Conservation (phyloP, 1,284 basidiomycete species). For the Ceratobasidium sp. region DNA sequence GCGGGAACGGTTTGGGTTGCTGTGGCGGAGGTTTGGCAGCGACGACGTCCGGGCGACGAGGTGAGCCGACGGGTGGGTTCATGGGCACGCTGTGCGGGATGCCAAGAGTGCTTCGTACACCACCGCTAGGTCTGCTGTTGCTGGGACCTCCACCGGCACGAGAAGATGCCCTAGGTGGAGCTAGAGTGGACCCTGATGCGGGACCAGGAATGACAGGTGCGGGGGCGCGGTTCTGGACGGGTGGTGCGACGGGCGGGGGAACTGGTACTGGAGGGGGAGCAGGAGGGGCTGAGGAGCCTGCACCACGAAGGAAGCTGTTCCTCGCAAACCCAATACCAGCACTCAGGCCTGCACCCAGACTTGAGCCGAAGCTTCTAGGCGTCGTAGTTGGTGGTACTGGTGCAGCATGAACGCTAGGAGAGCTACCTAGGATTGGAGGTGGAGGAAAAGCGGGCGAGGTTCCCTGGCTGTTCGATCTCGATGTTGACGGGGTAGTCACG, state of each 20-base stretch:
- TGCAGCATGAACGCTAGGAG: constrained; percentile 7
- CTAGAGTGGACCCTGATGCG: background rate
- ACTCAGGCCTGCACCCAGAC: background rate
- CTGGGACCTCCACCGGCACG: constrained; percentile 20
- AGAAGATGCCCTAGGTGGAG: constrained; percentile 15
- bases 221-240: background rate
- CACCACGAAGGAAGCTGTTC: constrained; percentile 15
- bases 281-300: background rate
- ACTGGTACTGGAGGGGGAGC: constrained; percentile 13
- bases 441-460: constrained; percentile 13
- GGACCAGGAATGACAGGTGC: background rate
- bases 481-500: background rate
- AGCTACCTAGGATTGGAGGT: background rate
- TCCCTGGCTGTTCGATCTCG: constrained; percentile 19
- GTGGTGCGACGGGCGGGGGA: background rate
- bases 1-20: constrained; percentile 36
- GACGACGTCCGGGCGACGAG: constrained; percentile 15
- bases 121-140: constrained; percentile 10
- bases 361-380: constrained; percentile 3
- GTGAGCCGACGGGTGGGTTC: constrained; percentile 21
- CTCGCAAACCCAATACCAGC: constrained; percentile 20
- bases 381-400: background rate
- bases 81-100: constrained; percentile 35
- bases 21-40: constrained; percentile 36
- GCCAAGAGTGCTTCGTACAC: constrained; percentile 23